Conservation (phyloP, 345 rosid species). For the Brassica cretica region DNA sequence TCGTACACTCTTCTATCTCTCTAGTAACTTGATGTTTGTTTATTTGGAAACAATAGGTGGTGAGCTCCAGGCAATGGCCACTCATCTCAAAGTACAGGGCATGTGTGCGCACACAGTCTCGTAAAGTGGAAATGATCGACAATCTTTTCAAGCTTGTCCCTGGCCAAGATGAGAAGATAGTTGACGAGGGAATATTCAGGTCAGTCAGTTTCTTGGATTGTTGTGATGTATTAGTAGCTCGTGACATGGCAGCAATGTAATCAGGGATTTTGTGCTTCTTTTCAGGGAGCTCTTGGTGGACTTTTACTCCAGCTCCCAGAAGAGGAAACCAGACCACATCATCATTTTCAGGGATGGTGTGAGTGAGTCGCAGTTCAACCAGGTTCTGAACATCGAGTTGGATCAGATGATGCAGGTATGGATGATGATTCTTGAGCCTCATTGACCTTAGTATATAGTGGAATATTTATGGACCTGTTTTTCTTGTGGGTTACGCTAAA, state of each 20-base stretch:
- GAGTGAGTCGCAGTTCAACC: conserved; percentile 91
- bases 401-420: conserved; percentile 82
- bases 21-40: not conserved
- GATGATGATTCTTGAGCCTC: not conserved
- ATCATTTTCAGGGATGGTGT: conserved; percentile 98
- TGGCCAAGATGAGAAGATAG: conserved; percentile 31
- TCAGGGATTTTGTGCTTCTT: conserved; percentile 2
- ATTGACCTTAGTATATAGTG: not conserved
- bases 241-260: not conserved
- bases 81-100: conserved; percentile 82
- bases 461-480: not conserved
- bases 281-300: conserved; percentile 78
- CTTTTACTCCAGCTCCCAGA: conserved; percentile 66
- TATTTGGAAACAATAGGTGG: conserved; percentile 45
- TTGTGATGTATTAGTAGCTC: not conserved
- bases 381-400: conserved; percentile 76
- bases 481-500: conserved; percentile 17
- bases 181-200: conserved; percentile 62
- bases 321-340: conserved; percentile 82
- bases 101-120: conserved; percentile 84
- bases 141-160: conserved; percentile 61
- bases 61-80: conserved; percentile 93
- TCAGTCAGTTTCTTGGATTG: not conserved
- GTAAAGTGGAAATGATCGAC: conserved; percentile 88
- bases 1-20: not conserved